phyloP scores from a whole-genome alignment of 345 rosid species.

The Syzygium aqueum region DNA sequence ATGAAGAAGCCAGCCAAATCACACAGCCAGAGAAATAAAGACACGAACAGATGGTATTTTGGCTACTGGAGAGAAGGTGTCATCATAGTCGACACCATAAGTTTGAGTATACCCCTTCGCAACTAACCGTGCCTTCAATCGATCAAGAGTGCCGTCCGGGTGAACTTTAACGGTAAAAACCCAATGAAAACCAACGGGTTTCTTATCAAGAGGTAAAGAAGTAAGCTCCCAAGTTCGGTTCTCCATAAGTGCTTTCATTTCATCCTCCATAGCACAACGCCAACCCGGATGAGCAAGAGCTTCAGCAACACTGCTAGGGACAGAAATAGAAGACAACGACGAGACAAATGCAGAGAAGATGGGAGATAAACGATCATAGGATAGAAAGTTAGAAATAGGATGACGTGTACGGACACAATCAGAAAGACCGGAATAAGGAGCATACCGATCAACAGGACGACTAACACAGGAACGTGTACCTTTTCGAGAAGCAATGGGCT shows the following conservation, averaged over 20 bases:
- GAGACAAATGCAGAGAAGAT: too few relatives aligned
- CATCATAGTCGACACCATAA: too few relatives aligned
- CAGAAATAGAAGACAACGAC: too few relatives aligned
- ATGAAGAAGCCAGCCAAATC: too few relatives aligned
- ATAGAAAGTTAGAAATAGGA: background rate
- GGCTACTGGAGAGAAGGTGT: too few relatives aligned
- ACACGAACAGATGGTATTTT: too few relatives aligned
- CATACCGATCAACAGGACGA: too few relatives aligned
- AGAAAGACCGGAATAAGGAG: background rate
- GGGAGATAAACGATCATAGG: background rate
- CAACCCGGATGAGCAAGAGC: background rate
- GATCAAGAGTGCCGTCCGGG: too few relatives aligned
- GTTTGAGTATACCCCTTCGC: too few relatives aligned
- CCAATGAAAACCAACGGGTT: background rate
- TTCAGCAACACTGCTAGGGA: background rate
- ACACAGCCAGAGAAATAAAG: too few relatives aligned
- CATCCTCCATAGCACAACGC: background rate
- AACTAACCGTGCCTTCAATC: too few relatives aligned
- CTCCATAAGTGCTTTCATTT: background rate
- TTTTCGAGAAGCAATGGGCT: background rate
- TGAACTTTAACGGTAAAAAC: too few relatives aligned
- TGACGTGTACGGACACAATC: background rate
- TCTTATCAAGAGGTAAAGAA: background rate
- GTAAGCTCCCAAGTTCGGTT: background rate
- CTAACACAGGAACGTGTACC: background rate